Base-by-base conservation (phyloP, 768 basidiomycete species). In the Mycena olivaceomarginata region DNA sequence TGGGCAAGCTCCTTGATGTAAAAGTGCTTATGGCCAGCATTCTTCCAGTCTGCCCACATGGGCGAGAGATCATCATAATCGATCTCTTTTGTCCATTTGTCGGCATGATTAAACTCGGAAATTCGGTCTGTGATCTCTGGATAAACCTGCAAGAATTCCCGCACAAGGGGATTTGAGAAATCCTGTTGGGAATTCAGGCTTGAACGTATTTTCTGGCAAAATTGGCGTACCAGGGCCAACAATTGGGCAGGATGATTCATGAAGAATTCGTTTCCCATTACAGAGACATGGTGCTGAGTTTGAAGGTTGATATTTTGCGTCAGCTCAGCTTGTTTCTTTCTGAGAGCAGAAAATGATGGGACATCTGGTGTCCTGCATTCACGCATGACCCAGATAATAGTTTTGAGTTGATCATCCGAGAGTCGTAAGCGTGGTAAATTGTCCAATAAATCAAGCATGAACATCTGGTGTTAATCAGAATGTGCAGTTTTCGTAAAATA, bases 241-340 rank as follows among this genome's bases (percentile, higher is more conserved):
- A 79, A 71, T 37, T 77, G 39, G 5, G 65, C 64, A 5, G 80
- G 79, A 46, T 71, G 77, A 69, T 84, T 85, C 72, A 84, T 75
- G 69, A 79, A 86, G 70, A 86, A 86, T 7, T 77, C 59, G 65
- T 86, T 85, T 13, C 84, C 85, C 6, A 81, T 64, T 0, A 77
- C 18, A 0, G 86, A 85, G 0, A 67, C 76, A 67, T 83, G 80
- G 15, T 67, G 74, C 56, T 51, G 4, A 18, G 82, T 77, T 45
- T 66, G 13, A 18, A 84, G 67, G 2, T 57, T 57, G 3, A 82
- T 20, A 1, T 74, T 46, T 0, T 63, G 48, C 0, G 70, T 76
- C 22, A 86, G 62, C 13, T 75, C 60, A 9, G 22, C 76, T 75
- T 87, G 86, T 11, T 68, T 66, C 39, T 75, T 80, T 1, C 84